A percentile compares a stretch with the other conserved stretches of the same genome.
Evolutionary conservation across 2,329 filamentous ascomycete genomes (phyloP).

Genomic region (Cladorrhinum sp.): DNA sequence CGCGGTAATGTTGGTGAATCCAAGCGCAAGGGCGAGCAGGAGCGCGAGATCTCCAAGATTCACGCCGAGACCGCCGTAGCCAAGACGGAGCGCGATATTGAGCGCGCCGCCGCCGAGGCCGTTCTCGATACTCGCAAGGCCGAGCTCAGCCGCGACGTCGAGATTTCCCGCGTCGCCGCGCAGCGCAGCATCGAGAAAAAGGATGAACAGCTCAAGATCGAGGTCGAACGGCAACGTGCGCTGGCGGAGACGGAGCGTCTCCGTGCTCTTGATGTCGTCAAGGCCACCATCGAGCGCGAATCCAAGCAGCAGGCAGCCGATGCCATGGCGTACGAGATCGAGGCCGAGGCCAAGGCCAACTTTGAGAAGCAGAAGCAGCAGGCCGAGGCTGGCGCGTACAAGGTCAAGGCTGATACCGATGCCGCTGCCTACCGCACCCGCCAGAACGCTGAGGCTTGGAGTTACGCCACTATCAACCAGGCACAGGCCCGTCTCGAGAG

Average conservation of each 20-base stretch:
- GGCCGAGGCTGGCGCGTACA: slow-evolving; percentile 51
- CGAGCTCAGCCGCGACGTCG: slow-evolving; percentile 68
- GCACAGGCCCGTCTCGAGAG: slow-evolving; percentile 51
- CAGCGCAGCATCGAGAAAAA: slow-evolving; percentile 68
- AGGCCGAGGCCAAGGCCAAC: slow-evolving; percentile 56
- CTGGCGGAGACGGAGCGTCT: slow-evolving; percentile 77
- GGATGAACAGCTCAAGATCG: slow-evolving; percentile 76
- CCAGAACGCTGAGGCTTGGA: slow-evolving; percentile 42
- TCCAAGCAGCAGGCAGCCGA: slow-evolving; percentile 67
- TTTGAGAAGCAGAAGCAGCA: slow-evolving; percentile 53
- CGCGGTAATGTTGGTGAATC: slow-evolving; percentile 73
- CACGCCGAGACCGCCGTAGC: slow-evolving; percentile 80
- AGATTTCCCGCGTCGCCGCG: slow-evolving; percentile 72
- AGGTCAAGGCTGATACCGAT: slow-evolving; percentile 49
- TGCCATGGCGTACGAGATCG: slow-evolving; percentile 60
- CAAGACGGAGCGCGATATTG: slow-evolving; percentile 79
- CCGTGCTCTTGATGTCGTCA: slow-evolving; percentile 72
- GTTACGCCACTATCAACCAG: slow-evolving; percentile 40
- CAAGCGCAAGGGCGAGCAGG: slow-evolving; percentile 73
- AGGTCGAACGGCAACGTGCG: slow-evolving; percentile 74
- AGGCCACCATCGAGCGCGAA: slow-evolving; percentile 68
- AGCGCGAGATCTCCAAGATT: slow-evolving; percentile 85
- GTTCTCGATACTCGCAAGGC: slow-evolving; percentile 71
- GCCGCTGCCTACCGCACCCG: slow-evolving; percentile 46
- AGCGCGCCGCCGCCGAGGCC: slow-evolving; percentile 76